Percentiles rank a stretch among this genome's conserved stretches.
Evolutionary conservation across 306 rosid species (phyloP).

Genomic region (Acacia acuminata): DNA sequence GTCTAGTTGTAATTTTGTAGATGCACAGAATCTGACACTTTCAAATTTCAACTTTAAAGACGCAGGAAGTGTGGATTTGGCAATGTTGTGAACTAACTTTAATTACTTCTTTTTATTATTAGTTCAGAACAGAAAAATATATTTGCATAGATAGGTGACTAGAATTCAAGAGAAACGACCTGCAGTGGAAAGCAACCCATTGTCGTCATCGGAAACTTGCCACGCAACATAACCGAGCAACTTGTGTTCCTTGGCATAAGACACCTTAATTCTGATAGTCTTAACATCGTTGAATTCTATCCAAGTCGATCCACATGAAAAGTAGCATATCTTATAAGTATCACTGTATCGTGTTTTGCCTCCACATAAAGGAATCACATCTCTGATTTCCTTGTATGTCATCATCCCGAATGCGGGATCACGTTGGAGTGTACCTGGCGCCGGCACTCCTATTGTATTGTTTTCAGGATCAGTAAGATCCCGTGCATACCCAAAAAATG

Average conservation of each 20-base stretch:
- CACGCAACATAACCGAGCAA: conserved; percentile 35
- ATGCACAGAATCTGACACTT: not conserved
- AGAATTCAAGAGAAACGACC: not conserved
- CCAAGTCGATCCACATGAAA: conserved; percentile 24
- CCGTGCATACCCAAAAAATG: not conserved
- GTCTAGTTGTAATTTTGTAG: not conserved
- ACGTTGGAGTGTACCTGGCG: not conserved
- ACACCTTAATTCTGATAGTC: conserved; percentile 28
- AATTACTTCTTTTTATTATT: not conserved
- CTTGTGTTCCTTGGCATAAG: conserved; percentile 35
- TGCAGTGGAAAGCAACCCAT: conserved; percentile 29
- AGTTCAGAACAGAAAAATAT: not conserved
- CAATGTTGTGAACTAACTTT: too few species aligned
- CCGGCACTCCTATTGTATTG: not conserved
- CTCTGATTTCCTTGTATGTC: not conserved
- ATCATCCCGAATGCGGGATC: not conserved
- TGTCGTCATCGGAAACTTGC: conserved; percentile 23
- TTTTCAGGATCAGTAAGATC: not conserved
- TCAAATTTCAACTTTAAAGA: not conserved
- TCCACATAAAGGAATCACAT: too few species aligned
- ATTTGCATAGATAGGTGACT: not conserved
- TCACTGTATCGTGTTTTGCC: not conserved
- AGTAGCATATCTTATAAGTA: not conserved
- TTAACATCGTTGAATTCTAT: conserved; percentile 40
- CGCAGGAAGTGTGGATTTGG: not conserved